Evolutionary conservation across 202 grass and related monocot genomes (phyloP), one percentile per base, ranked within the genome.

Genomic region (Elaeis oleifera): DNA sequence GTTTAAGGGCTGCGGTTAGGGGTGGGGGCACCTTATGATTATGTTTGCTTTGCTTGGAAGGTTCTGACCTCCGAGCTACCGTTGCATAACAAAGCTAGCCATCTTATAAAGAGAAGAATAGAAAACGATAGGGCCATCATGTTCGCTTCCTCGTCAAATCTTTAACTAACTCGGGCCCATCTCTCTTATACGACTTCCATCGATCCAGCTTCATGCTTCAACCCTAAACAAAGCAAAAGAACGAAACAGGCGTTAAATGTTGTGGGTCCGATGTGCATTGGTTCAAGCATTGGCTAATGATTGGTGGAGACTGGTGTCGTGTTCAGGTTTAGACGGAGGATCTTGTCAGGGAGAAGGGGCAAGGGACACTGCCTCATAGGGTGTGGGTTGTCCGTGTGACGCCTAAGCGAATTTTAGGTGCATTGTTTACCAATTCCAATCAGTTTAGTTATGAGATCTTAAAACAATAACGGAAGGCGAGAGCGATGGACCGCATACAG

Each of bases 121-220:
- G 22, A 56, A 23, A 56, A 15, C 17, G 25, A 56, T 9, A 14
- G 22, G 7, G 20, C 39, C 49, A 71, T 71, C 24, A 71, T 71
- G 69, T 32, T 60, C 61, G 69, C 69, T 61, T 71, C 56, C 49
- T 36, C 48, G 17, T 71, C 57, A 61, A 71, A 71, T 48, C 49
- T 71, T 71, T 60, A 71, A 60, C 69, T 1, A 71, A 71, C 69
- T 71, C 16, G 3, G 57, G 29, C 20, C 67, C 54, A 56, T 58
- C 28, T 17, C 36, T 9, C 36, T 44, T 11, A 11, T 13, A 13
- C 36, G 5, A 14, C 36, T 13, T 44, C 36, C 36, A 13, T 13
- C 3, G 36, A 11, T 14, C 3, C 36, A 44, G 36, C 36, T 44
- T 13, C 9, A 8, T 44, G 36, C 36, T 44, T 44, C 36, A 13